phyloP scores from a whole-genome alignment of 2,329 filamentous ascomycete species.

The Aspergillus viridinutans region DNA sequence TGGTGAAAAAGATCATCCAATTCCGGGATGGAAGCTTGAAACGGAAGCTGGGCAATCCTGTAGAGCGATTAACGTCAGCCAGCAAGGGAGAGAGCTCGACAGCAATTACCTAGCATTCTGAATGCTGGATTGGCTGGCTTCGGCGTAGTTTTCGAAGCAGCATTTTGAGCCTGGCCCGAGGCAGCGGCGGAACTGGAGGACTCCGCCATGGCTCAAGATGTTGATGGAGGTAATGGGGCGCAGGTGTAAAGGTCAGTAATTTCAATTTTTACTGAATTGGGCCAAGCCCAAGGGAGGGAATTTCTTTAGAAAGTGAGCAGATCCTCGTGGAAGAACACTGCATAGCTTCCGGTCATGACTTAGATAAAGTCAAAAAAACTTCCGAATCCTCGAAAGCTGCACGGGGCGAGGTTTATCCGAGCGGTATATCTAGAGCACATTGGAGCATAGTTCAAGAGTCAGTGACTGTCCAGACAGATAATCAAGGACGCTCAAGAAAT shows the following conservation, averaged over 20 bases:
- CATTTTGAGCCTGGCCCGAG: slow-evolving; percentile 32
- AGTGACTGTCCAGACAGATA: not conserved
- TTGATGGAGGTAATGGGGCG: not conserved
- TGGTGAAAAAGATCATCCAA: slow-evolving; percentile 90
- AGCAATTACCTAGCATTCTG: slow-evolving; percentile 19
- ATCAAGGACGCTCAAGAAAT: not conserved
- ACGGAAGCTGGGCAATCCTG: slow-evolving; percentile 78
- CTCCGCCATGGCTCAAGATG: slow-evolving; percentile 33
- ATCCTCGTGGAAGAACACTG: not conserved
- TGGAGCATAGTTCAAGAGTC: no score
- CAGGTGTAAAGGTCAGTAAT: not conserved
- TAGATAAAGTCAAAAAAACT: slow-evolving; percentile 2
- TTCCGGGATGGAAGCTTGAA: slow-evolving; percentile 88
- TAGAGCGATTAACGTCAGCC: not conserved
- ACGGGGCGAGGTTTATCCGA: slow-evolving; percentile 8
- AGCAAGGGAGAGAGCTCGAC: not conserved
- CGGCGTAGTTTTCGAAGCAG: slow-evolving; percentile 11
- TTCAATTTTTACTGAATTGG: not conserved
- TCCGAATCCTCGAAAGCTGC: slow-evolving; percentile 6
- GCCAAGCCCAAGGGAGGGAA: not conserved
- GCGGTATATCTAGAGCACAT: not conserved
- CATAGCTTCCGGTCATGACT: not conserved
- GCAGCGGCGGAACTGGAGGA: slow-evolving; percentile 32
- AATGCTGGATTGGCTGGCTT: slow-evolving; percentile 19
- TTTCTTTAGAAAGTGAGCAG: not conserved